phyloP scores from a whole-genome alignment of 2,329 filamentous ascomycete genomes.

The Alternaria triticimaculans region DNA sequence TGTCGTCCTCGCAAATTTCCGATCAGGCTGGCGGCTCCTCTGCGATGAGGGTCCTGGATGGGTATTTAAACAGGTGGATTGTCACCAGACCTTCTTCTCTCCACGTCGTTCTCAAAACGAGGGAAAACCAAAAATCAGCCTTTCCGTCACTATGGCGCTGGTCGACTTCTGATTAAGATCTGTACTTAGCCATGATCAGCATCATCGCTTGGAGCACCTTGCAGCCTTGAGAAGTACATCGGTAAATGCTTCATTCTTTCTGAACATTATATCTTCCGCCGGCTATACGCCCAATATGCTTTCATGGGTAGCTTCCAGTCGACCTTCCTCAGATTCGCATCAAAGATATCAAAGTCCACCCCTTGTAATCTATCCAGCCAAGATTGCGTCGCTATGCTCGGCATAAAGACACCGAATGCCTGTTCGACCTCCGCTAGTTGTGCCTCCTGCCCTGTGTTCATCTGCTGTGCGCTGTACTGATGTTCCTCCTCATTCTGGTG shows the following conservation, averaged over 20 bases:
- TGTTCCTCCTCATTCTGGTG: constrained; percentile 79
- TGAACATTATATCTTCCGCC: constrained; percentile 53
- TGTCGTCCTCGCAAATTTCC: no score
- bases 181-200: no score
- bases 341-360: constrained; percentile 82
- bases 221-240: no score
- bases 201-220: neutral
- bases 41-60: no score
- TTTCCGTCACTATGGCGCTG: no score
- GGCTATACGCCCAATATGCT: constrained; percentile 67
- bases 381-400: constrained; percentile 76
- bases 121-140: no score
- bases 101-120: no score
- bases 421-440: constrained; percentile 64
- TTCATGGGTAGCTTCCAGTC: constrained; percentile 90
- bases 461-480: constrained; percentile 54
- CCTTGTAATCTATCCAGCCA: constrained; percentile 82
- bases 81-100: no score
- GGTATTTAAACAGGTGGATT: no score
- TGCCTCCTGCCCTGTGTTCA: constrained; percentile 41
- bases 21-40: no score
- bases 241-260: neutral
- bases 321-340: constrained; percentile 66
- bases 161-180: no score
- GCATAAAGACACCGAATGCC: constrained; percentile 81